These are phyloP conservation scores for Paramecium primaurelia DNA, from an alignment of 73 alveolate species.

Conservation along the genomic window DNA sequence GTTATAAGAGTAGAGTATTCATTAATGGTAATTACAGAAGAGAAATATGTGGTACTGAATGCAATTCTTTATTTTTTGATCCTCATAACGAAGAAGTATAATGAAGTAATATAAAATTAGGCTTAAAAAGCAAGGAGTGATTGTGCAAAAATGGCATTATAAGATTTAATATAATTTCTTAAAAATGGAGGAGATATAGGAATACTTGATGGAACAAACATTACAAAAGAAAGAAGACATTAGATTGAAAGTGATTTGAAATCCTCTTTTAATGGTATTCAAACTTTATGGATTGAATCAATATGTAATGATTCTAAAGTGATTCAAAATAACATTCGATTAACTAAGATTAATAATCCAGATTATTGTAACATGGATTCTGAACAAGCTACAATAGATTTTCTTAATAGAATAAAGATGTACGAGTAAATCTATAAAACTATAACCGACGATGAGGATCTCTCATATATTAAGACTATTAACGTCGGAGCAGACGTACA, in stretches of 20 bases:
- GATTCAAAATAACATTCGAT: conserved; percentile 29
- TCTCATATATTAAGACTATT: conserved; percentile 55
- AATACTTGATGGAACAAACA: conserved; percentile 61
- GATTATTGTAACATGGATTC: neutral
- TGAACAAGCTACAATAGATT: neutral
- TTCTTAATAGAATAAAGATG: neutral
- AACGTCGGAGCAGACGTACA: conserved; percentile 36
- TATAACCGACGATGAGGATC: conserved; percentile 20
- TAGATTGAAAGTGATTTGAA: neutral
- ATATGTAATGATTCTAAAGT: conserved; percentile 54
- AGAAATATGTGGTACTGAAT: conserved; percentile 45
- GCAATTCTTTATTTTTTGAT: neutral
- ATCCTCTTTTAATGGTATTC: neutral
- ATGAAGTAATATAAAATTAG: neutral
- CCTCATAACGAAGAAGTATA: conserved; percentile 50
- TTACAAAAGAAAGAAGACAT: conserved; percentile 48
- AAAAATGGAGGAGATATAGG: conserved; percentile 56
- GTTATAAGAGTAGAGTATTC: conserved; percentile 59
- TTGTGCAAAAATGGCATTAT: conserved; percentile 7
- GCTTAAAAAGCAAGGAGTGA: neutral
- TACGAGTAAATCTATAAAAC: conserved; percentile 58
- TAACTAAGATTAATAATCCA: conserved; percentile 58
- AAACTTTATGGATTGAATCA: conserved; percentile 60
- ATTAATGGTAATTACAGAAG: conserved; percentile 51
- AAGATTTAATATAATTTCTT: conserved; percentile 41